Percentiles rank a stretch among this genome's conserved stretches.
Evolutionary conservation across 225 moss, liverwort and hornwort genomes (phyloP).

Genomic region (Physcomitrellopsis africana): DNA sequence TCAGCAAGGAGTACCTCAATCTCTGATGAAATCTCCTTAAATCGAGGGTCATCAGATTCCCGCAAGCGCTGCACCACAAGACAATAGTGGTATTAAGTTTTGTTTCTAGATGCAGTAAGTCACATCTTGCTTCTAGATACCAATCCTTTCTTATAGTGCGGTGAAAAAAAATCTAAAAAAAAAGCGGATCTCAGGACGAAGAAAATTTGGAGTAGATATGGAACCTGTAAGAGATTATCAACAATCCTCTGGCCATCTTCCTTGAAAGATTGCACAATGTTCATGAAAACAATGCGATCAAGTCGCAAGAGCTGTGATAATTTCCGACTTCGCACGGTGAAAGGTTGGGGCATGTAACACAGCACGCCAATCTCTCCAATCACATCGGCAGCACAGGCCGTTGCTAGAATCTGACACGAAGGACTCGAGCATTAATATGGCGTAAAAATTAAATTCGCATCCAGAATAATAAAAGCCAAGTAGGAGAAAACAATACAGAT

Average conservation of each 20-base stretch:
- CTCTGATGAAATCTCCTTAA: slow-evolving; percentile 59
- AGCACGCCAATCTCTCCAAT: slow-evolving; percentile 92
- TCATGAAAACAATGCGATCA: slow-evolving; percentile 72
- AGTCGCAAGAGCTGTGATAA: slow-evolving; percentile 79
- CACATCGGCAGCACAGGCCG: slow-evolving; percentile 40
- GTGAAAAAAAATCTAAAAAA: neutral
- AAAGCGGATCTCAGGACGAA: neutral
- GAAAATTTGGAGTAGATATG: slow-evolving; percentile 3
- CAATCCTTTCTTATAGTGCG: neutral
- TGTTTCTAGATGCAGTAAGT: neutral
- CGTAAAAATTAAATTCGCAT: neutral
- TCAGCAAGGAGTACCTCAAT: slow-evolving; percentile 61
- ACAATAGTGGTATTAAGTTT: neutral
- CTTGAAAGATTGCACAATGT: slow-evolving; percentile 72
- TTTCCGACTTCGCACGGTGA: slow-evolving; percentile 78
- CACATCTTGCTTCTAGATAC: neutral
- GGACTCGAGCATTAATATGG: slow-evolving; percentile 13
- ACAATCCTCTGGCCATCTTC: slow-evolving; percentile 83
- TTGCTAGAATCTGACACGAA: slow-evolving; percentile 40
- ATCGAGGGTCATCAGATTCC: slow-evolving; percentile 60
- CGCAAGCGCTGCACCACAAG: slow-evolving; percentile 58
- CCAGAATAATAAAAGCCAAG: slow-evolving; percentile 1
- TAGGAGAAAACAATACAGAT: slow-evolving; percentile 9
- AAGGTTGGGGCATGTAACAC: slow-evolving; percentile 94
- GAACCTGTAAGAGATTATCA: slow-evolving; percentile 85